phyloP scores from a whole-genome alignment of 2,329 filamentous ascomycete species.

The Aspergillus ochraceoroseus region DNA sequence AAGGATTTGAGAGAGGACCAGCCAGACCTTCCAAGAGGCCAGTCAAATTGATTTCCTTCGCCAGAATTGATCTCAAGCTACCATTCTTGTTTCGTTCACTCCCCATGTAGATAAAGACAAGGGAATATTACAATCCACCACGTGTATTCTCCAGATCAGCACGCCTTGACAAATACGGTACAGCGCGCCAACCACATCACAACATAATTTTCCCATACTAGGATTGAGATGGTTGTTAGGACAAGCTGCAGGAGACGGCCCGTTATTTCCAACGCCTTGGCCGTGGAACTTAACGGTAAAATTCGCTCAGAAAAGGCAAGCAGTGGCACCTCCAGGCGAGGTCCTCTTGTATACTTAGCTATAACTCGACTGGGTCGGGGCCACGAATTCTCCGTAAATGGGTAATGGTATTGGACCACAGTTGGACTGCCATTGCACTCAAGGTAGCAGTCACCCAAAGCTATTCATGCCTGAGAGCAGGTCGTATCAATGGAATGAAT shows the following conservation, averaged over 20 bases:
- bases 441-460: conserved; percentile 5
- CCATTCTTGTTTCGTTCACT: conserved; percentile 2
- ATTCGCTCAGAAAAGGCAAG: conserved; percentile 1
- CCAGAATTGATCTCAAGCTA: conserved; percentile 3
- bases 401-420: conserved; percentile 8
- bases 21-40: conserved; percentile 16
- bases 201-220: conserved; percentile 10
- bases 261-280: conserved; percentile 34
- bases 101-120: conserved; percentile 2
- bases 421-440: conserved; percentile 7
- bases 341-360: background rate
- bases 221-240: conserved; percentile 16
- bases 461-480: background rate
- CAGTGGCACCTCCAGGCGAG: conserved; percentile 6
- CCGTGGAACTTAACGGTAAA: conserved; percentile 28
- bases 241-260: conserved; percentile 31
- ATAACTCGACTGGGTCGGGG: background rate
- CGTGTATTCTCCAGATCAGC: conserved; percentile 18
- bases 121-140: conserved; percentile 16
- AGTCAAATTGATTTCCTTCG: conserved; percentile 11
- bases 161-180: background rate
- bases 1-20: conserved; percentile 21
- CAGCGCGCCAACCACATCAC: conserved; percentile 1
- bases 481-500: background rate
- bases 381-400: conserved; percentile 2